Conservation (phyloP, 2,329 filamentous ascomycete species). For the Beauveria asiatica region DNA sequence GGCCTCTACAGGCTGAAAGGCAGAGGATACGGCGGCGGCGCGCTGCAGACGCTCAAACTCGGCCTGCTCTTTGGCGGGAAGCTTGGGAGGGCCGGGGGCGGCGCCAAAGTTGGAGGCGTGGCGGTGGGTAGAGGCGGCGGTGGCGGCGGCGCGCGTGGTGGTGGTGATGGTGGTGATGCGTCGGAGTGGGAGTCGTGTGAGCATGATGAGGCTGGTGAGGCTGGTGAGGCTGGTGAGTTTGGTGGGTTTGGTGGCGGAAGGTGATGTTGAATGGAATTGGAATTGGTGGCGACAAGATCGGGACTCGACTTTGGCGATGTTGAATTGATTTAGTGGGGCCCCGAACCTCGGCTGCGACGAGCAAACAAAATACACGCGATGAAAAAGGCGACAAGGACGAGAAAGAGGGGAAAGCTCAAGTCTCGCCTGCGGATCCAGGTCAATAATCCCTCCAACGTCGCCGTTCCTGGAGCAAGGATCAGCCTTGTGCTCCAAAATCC, state of each 20-base stretch:
- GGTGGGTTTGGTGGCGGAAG: not conserved
- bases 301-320: not conserved
- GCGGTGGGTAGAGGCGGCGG: conserved; percentile 16
- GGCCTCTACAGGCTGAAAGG: conserved; percentile 27
- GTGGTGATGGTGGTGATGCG: conserved; percentile 12
- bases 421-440: not conserved
- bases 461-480: not conserved
- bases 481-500: not conserved
- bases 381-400: not conserved
- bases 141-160: not conserved
- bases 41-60: conserved; percentile 82
- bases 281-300: not conserved
- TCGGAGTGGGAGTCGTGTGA: conserved; percentile 12
- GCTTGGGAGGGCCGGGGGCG: conserved; percentile 66
- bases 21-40: conserved; percentile 39
- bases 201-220: not conserved
- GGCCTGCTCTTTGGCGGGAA: conserved; percentile 82
- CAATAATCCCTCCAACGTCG: not conserved
- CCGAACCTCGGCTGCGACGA: not conserved
- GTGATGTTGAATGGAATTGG: not conserved
- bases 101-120: conserved; percentile 36
- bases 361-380: not conserved
- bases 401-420: too few species aligned
- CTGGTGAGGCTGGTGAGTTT: not conserved
- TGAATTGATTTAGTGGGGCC: not conserved